Evolutionary conservation across 768 basidiomycete species (phyloP).

Genomic region (Mycena sanguinolenta): DNA sequence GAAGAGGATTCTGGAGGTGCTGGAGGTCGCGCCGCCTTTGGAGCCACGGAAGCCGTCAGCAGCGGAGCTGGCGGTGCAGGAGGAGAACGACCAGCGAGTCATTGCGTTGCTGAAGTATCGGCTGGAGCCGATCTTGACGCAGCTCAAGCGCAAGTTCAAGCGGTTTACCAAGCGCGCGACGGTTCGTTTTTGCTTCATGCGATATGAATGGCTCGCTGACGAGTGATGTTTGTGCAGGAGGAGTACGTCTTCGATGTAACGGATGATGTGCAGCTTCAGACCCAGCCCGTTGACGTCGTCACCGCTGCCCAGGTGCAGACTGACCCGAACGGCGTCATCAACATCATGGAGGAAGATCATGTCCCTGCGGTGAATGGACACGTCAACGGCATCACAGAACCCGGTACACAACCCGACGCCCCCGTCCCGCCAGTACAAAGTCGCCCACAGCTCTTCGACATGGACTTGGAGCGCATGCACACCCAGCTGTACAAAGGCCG

Average conservation of each 20-base stretch:
- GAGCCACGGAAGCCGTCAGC: slow-evolving; percentile 87
- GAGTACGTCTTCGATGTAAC: slow-evolving; percentile 73
- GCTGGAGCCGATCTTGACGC: slow-evolving; percentile 90
- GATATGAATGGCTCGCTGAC: slow-evolving; percentile 27
- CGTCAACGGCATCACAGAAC: slow-evolving; percentile 52
- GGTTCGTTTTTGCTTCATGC: slow-evolving; percentile 58
- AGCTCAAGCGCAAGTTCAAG: slow-evolving; percentile 94
- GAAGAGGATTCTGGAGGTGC: slow-evolving; percentile 85
- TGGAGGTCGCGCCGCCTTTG: slow-evolving; percentile 91
- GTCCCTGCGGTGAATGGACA: slow-evolving; percentile 50
- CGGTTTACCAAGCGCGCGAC: slow-evolving; percentile 85
- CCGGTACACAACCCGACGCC: slow-evolving; percentile 41
- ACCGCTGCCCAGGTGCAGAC: slow-evolving; percentile 55
- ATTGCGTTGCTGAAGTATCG: slow-evolving; percentile 89
- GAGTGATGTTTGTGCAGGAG: slow-evolving; percentile 61
- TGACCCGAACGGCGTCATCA: slow-evolving; percentile 57
- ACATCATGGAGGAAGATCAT: slow-evolving; percentile 57
- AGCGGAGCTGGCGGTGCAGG: slow-evolving; percentile 85
- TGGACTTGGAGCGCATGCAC: slow-evolving; percentile 95
- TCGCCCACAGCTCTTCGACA: slow-evolving; percentile 75
- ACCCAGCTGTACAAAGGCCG: slow-evolving; percentile 84
- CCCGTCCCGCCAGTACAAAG: slow-evolving; percentile 54
- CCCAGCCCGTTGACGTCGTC: slow-evolving; percentile 48
- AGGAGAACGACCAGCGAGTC: slow-evolving; percentile 83
- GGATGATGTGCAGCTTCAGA: slow-evolving; percentile 46